Percentiles rank a stretch among this genome's conserved stretches.
Conservation (phyloP, 257 asterid genomes). For the Ajuga chamaepitys region DNA sequence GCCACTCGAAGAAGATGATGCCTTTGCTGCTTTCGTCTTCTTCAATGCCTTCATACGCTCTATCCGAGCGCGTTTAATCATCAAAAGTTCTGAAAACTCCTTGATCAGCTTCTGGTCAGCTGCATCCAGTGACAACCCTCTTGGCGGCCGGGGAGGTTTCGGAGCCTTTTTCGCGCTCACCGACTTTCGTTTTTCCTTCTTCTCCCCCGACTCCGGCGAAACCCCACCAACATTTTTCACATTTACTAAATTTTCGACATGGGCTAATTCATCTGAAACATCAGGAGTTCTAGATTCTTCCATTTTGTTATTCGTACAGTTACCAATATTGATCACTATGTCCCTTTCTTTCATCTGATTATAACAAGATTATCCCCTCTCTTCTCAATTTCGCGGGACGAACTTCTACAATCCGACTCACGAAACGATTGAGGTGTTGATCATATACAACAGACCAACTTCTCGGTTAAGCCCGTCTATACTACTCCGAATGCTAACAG, state of each 20-base stretch:
- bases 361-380: conserved; percentile 17
- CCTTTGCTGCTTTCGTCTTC: conserved; percentile 57
- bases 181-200: conserved; percentile 48
- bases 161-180: conserved; percentile 65
- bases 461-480: too few species aligned
- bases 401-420: neutral
- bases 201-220: conserved; percentile 27
- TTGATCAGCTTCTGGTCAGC: conserved; percentile 80
- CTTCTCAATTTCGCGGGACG: neutral
- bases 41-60: conserved; percentile 76
- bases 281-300: conserved; percentile 20
- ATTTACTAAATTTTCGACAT: conserved; percentile 18
- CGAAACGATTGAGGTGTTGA: too few species aligned
- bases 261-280: conserved; percentile 10
- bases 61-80: conserved; percentile 64
- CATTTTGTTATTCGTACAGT: conserved; percentile 15
- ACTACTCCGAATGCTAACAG: too few species aligned
- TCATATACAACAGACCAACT: too few species aligned
- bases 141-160: conserved; percentile 82
- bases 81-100: conserved; percentile 62
- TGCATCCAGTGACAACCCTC: conserved; percentile 71
- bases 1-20: conserved; percentile 41
- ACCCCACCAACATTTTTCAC: conserved; percentile 12
- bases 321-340: conserved; percentile 40
- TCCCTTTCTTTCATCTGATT: conserved; percentile 32